Evolutionary conservation across 306 rosid genomes (phyloP).

Genomic region (Benincasa hispida): DNA sequence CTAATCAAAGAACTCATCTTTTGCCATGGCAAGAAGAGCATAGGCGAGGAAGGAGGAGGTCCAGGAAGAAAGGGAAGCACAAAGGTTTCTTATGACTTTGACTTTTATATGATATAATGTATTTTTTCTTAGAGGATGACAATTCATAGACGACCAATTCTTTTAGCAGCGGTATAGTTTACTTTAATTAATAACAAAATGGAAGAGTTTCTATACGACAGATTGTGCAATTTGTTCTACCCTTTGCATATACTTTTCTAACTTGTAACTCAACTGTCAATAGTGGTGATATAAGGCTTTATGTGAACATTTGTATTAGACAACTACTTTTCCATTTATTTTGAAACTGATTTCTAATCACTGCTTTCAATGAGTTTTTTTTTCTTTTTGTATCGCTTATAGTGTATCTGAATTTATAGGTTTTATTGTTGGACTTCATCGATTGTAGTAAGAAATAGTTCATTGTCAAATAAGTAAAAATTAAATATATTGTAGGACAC

Average conservation of each 20-base stretch:
- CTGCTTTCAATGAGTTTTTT: no score
- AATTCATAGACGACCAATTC: neutral
- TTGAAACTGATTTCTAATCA: no score
- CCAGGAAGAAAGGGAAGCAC: conserved; percentile 5
- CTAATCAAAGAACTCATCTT: conserved; percentile 18
- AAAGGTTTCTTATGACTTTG: neutral
- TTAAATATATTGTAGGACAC: no score
- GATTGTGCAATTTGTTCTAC: neutral
- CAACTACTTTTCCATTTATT: neutral
- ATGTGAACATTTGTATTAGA: neutral
- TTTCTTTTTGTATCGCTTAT: no score
- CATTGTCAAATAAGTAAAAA: no score
- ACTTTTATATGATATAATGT: neutral
- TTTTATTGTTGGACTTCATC: no score
- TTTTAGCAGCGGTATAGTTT: neutral
- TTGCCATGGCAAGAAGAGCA: conserved; percentile 44
- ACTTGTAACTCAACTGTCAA: neutral
- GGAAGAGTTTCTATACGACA: neutral
- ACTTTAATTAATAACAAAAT: neutral
- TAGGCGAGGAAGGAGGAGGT: neutral
- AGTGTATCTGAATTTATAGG: no score
- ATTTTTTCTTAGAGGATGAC: neutral
- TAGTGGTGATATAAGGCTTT: neutral
- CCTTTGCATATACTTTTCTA: neutral
- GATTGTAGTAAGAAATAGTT: no score